These are phyloP conservation scores for Cryptosporidium parvum DNA, from an alignment of 169 alveolate genomes.

Conservation along the genomic window DNA sequence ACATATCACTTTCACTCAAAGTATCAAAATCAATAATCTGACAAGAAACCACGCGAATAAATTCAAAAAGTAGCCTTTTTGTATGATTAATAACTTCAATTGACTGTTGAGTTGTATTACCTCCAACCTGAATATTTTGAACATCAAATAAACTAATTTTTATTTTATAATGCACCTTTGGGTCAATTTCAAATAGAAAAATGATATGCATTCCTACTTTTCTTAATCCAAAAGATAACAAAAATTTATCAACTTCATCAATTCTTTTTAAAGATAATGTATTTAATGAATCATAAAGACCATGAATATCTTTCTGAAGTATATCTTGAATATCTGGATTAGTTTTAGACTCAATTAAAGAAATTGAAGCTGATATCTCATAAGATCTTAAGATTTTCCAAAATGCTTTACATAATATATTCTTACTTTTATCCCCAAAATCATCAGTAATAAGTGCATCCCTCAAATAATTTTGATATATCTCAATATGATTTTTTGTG, in stretches of 20 bases:
- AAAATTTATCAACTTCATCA: conserved; percentile 1
- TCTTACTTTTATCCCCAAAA: neutral
- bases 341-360: conserved; percentile 3
- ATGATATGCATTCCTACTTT: conserved; percentile 56
- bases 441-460: neutral
- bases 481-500: neutral
- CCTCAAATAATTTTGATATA: neutral
- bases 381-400: conserved; percentile 44
- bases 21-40: conserved; percentile 30
- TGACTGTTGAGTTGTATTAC: conserved; percentile 27
- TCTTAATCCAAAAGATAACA: conserved; percentile 59
- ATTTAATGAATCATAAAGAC: conserved; percentile 44
- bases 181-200: conserved; percentile 19
- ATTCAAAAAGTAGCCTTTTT: conserved; percentile 10
- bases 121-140: conserved; percentile 28
- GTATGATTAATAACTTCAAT: conserved; percentile 53
- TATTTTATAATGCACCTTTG: conserved; percentile 13
- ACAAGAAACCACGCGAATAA: conserved; percentile 20
- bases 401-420: neutral
- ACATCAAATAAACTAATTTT: conserved; percentile 34
- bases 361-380: conserved; percentile 13
- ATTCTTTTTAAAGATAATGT: conserved; percentile 32
- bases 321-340: neutral
- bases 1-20: neutral
- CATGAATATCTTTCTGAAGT: conserved; percentile 38